Conservation (phyloP, 202 grass and related monocot species). For the Musa balbisiana region DNA sequence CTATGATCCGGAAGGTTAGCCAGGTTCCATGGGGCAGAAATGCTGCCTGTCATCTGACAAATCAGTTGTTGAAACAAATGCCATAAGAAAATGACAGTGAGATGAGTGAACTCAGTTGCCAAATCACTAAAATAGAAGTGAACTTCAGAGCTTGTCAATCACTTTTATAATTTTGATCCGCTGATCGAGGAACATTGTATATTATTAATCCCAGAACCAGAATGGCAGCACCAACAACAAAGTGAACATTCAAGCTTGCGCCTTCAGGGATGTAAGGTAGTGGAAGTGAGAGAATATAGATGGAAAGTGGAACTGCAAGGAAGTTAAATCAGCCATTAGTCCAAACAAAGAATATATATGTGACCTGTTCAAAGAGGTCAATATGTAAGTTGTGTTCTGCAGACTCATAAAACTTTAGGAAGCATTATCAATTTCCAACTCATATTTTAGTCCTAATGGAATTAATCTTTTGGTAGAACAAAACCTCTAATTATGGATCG, state of each 20-base stretch:
- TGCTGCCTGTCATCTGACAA: not conserved
- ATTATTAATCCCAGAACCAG: slow-evolving; percentile 67
- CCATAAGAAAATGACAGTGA: not conserved
- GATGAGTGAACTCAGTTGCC: not conserved
- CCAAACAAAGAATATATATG: not conserved
- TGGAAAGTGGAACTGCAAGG: slow-evolving; percentile 67
- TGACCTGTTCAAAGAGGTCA: not conserved
- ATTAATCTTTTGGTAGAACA: too few relatives aligned
- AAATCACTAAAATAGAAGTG: not conserved
- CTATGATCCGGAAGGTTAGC: not conserved
- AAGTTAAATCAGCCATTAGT: slow-evolving; percentile 12
- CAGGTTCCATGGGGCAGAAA: not conserved
- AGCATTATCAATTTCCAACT: too few relatives aligned
- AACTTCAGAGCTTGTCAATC: not conserved
- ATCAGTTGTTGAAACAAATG: not conserved
- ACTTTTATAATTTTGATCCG: slow-evolving; percentile 17
- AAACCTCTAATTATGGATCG: not conserved
- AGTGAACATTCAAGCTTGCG: slow-evolving; percentile 51
- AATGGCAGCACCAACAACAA: slow-evolving; percentile 51
- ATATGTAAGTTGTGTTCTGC: not conserved
- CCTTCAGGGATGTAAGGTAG: slow-evolving; percentile 62
- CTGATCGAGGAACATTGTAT: slow-evolving; percentile 62
- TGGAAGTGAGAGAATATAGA: slow-evolving; percentile 66
- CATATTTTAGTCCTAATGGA: too few relatives aligned
- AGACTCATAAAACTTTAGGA: not conserved